A percentile compares a stretch with the other conserved stretches of the same genome.
Evolutionary conservation across 2,329 filamentous ascomycete species (phyloP).

Genomic region (Neofusicoccum cordaticola): DNA sequence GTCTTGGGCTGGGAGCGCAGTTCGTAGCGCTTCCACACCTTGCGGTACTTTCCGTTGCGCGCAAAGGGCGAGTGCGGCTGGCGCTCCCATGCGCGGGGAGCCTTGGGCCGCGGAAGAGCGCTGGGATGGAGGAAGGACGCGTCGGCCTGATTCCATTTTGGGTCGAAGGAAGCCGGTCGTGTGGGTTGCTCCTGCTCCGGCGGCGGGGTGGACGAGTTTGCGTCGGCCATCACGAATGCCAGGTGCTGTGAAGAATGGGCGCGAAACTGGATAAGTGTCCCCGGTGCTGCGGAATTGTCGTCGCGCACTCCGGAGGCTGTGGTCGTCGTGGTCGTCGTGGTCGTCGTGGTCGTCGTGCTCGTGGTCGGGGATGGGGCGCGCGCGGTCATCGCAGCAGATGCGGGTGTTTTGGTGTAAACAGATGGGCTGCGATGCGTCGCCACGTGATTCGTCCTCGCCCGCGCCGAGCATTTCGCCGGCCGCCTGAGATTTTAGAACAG

Average conservation of each 20-base stretch:
- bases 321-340: background rate
- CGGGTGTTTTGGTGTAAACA: conserved; percentile 17
- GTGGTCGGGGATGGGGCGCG: background rate
- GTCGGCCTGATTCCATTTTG: conserved; percentile 41
- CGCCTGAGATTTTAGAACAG: conserved; percentile 20
- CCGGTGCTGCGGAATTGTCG: background rate
- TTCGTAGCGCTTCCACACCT: conserved; percentile 48
- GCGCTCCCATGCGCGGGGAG: conserved; percentile 50
- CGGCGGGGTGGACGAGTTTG: conserved; percentile 27
- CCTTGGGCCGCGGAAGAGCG: conserved; percentile 40
- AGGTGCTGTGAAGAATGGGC: background rate
- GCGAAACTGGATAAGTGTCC: background rate
- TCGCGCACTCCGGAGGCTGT: background rate
- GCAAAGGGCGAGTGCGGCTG: conserved; percentile 41
- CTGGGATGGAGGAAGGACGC: conserved; percentile 40
- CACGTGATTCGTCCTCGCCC: background rate
- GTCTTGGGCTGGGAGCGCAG: conserved; percentile 25
- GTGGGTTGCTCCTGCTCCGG: conserved; percentile 21
- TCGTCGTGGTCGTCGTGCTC: background rate
- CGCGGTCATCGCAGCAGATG: background rate
- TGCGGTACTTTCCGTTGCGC: conserved; percentile 38
- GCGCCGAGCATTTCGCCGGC: conserved; percentile 11
- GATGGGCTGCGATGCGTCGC: background rate
- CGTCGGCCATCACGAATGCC: conserved; percentile 7
- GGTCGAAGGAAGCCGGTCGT: conserved; percentile 27